A percentile compares a stretch with the other conserved stretches of the same genome.
Conservation (phyloP, 495 filamentous ascomycete genomes). For the Letharia lupina region DNA sequence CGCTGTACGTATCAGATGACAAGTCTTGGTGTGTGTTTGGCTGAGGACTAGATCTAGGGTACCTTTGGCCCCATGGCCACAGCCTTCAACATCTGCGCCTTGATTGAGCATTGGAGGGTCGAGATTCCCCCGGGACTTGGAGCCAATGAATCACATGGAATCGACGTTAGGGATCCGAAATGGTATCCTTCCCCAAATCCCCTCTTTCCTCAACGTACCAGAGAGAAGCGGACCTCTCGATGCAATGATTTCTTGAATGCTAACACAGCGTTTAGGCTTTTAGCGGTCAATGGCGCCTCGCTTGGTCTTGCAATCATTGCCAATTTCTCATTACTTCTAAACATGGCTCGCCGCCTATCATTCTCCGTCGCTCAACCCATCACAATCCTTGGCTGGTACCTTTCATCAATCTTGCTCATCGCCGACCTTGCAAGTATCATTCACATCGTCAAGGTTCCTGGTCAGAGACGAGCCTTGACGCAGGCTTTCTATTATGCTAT, state of each 20-base stretch:
- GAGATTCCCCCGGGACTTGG: constrained; percentile 48
- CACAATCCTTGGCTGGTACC: constrained; percentile 55
- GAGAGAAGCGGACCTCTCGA: background rate
- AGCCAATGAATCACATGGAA: constrained; percentile 38
- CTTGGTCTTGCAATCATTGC: constrained; percentile 60
- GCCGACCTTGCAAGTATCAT: constrained; percentile 49
- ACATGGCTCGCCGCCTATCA: constrained; percentile 57
- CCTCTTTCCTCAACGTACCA: too few species aligned
- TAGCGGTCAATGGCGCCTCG: constrained; percentile 65
- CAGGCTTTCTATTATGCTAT: constrained; percentile 79
- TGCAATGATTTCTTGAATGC: background rate
- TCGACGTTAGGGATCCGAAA: constrained; percentile 54
- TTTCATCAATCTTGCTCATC: constrained; percentile 59
- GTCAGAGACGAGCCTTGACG: constrained; percentile 43
- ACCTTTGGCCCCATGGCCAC: constrained; percentile 79
- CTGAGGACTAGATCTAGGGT: constrained; percentile 32
- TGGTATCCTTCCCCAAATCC: constrained; percentile 43
- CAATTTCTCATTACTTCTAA: constrained; percentile 64
- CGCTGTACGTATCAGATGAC: constrained; percentile 36
- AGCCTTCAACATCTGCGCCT: constrained; percentile 72
- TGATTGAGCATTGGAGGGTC: constrained; percentile 66
- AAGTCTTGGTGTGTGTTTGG: background rate
- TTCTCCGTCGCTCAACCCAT: constrained; percentile 56
- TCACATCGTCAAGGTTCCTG: constrained; percentile 40
- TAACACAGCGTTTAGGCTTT: constrained; percentile 41